Conservation (phyloP, 2,329 filamentous ascomycete species). For the Pestalotiopsis sp. region DNA sequence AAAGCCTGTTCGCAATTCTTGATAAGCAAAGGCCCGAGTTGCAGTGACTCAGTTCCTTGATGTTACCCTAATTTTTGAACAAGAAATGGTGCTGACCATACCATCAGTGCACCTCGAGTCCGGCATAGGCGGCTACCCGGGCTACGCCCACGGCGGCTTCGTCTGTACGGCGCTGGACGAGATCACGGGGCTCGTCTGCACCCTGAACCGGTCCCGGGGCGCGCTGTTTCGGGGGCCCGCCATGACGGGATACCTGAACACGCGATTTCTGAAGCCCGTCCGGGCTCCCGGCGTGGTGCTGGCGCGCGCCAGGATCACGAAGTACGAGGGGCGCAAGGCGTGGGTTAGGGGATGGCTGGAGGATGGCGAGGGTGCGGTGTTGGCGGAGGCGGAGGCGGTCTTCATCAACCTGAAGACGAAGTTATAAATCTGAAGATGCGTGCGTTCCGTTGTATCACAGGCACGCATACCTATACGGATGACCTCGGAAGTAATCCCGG, state of each 20-base stretch:
- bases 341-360: slow-evolving; percentile 7
- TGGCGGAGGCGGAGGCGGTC: slow-evolving; percentile 8
- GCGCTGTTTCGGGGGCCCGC: slow-evolving; percentile 27
- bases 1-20: too few relatives aligned
- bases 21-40: too few relatives aligned
- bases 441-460: neutral
- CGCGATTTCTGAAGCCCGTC: neutral
- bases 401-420: neutral
- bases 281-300: slow-evolving; percentile 5
- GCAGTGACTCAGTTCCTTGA: too few relatives aligned
- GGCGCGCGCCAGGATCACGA: neutral
- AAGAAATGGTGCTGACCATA: too few relatives aligned
- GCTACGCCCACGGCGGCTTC: slow-evolving; percentile 50
- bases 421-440: neutral
- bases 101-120: slow-evolving; percentile 34
- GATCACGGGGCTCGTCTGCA: slow-evolving; percentile 39
- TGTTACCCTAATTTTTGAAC: too few relatives aligned
- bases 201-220: slow-evolving; percentile 28
- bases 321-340: slow-evolving; percentile 6
- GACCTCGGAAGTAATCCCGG: too few relatives aligned
- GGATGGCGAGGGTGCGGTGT: neutral
- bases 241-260: slow-evolving; percentile 11
- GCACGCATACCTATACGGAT: too few relatives aligned
- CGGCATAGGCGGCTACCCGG: slow-evolving; percentile 49
- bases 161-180: slow-evolving; percentile 51